These are phyloP conservation scores for Condylostoma magnum DNA, from an alignment of 169 alveolate species.

Conservation along the genomic window DNA sequence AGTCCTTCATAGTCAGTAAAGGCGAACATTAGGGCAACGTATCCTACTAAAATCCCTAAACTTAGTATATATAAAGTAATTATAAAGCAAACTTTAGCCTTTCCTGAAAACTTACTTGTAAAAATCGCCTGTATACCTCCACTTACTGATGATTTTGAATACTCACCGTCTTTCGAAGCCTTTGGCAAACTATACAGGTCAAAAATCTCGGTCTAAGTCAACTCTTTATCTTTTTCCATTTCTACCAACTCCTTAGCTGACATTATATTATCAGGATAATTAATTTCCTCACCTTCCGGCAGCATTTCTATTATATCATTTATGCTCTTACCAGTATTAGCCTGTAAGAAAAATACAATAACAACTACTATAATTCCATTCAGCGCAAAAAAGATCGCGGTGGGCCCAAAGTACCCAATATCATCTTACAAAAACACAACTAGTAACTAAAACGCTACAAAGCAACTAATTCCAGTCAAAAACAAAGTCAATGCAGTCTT, in stretches of 20 bases:
- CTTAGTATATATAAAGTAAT: background rate
- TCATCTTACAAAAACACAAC: constrained; percentile 3
- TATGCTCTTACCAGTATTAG: background rate
- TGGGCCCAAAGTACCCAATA: background rate
- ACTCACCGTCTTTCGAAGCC: background rate
- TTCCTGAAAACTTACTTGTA: background rate
- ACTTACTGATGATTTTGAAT: background rate
- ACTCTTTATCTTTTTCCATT: background rate
- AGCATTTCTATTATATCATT: background rate
- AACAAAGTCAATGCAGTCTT: background rate
- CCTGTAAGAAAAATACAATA: background rate
- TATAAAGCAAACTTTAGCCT: background rate
- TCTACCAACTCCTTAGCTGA: background rate
- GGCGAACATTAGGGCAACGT: background rate
- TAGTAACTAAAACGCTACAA: background rate
- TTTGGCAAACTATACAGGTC: background rate
- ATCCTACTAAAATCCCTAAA: background rate
- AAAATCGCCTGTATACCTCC: constrained; percentile 25
- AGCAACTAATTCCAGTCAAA: background rate
- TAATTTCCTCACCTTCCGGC: background rate
- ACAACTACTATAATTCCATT: constrained; percentile 7
- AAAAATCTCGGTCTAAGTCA: background rate
- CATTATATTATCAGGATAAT: too few relatives aligned
- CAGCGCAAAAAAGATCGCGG: background rate
- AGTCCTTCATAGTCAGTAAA: background rate